Base-by-base conservation (phyloP, 768 basidiomycete genomes). In the Peribolospora baueri region DNA sequence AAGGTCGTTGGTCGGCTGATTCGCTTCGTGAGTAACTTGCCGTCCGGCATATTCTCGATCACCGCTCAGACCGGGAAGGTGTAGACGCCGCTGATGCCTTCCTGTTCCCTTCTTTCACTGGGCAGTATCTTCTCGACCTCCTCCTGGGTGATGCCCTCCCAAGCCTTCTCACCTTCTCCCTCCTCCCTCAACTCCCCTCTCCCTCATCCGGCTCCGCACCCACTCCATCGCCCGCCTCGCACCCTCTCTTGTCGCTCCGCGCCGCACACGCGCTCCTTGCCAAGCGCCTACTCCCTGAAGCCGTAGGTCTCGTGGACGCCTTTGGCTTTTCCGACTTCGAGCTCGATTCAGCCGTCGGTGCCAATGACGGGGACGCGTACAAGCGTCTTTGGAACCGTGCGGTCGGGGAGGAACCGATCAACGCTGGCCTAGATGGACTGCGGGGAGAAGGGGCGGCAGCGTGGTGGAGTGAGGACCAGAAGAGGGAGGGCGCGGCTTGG, bases 251-350 rank as follows among this genome's bases (percentile, higher is more conserved):
- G 3, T 10, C 38, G 3, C 54, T 60, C 4, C 59, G 59, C 6
- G 13, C 25, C 25, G 48, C 54, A 37, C 14, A 57, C 8, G 48
- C 51, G 42, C 1, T 2, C 3, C 11, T 48, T 3, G 46, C 54
- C n/a, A 42, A 50, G 36, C 1, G 3, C 7, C 59, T 84, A 8
- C 64, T 82, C 0, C 77, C 80, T 0, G 73, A 84, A 56, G 74
- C 73, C 5, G 75, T 84, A 53, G 79, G 76, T 0, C 67, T 84
- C 53, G 77, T 73, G 5, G 82, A 84, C 62, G 76, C 79, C 3
- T 82, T 84, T 63, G 78, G 76, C 0, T 81, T 81, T 60, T 72
- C 75, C 0, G 81, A 84, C 61, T 84, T 79, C 78, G 76, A 81
- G 52, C 67, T 84, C 13, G 74, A 82, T 59, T 61, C 6, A 38